Evolutionary conservation across 2,329 filamentous ascomycete genomes (phyloP).

Genomic region (Whalleya microplaca): DNA sequence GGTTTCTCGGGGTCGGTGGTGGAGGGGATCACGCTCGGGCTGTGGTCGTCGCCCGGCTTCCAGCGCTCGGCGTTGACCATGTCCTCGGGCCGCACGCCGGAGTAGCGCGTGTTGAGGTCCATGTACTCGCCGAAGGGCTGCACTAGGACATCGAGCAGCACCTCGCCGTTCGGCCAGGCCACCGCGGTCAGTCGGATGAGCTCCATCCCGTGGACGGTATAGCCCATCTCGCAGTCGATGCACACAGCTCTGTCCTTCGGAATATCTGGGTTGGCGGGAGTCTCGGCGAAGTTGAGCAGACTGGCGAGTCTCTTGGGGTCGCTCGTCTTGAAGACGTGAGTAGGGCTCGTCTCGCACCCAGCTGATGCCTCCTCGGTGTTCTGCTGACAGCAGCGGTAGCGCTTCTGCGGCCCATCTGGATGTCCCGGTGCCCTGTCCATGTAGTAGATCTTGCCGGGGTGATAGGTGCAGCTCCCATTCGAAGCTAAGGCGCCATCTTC

Average conservation of each 20-base stretch:
- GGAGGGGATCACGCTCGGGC: slow-evolving; percentile 29
- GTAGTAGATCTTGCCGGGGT: slow-evolving; percentile 73
- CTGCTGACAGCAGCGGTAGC: slow-evolving; percentile 80
- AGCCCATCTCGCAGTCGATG: slow-evolving; percentile 98
- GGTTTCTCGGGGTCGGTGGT: slow-evolving; percentile 29
- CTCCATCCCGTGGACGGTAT: slow-evolving; percentile 86
- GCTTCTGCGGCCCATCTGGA: slow-evolving; percentile 60
- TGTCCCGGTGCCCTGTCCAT: slow-evolving; percentile 61
- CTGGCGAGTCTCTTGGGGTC: slow-evolving; percentile 76
- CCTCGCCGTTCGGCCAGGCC: slow-evolving; percentile 78
- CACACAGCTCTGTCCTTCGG: slow-evolving; percentile 67
- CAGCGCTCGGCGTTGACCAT: slow-evolving; percentile 70
- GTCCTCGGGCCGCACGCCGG: slow-evolving; percentile 80
- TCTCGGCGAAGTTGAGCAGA: slow-evolving; percentile 78
- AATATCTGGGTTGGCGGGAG: slow-evolving; percentile 65
- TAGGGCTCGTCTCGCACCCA: slow-evolving; percentile 72
- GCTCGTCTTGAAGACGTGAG: slow-evolving; percentile 87
- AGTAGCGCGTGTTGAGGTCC: slow-evolving; percentile 91
- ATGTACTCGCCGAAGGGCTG: slow-evolving; percentile 81
- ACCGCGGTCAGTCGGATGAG: slow-evolving; percentile 88
- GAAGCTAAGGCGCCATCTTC: slow-evolving; percentile 76
- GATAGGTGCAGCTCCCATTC: slow-evolving; percentile 78
- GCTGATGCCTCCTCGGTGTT: slow-evolving; percentile 64
- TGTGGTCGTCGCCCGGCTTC: slow-evolving; percentile 37
- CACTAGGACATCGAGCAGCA: slow-evolving; percentile 83